Conservation (phyloP, 108 stramenopile genomes). For the Epithemia pelagica region DNA sequence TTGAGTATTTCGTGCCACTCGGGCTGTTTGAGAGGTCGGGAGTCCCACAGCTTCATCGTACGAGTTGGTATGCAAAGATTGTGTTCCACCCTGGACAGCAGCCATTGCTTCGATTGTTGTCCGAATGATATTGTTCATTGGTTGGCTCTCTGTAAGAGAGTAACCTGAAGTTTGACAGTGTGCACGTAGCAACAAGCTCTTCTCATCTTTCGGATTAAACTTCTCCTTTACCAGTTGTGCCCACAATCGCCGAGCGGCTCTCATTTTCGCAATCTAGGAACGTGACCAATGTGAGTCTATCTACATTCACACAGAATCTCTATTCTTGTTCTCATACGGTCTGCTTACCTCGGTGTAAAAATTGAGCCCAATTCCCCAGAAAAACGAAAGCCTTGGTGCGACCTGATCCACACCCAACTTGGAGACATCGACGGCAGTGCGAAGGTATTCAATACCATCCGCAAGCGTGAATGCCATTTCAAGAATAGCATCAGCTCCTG, state of each 20-base stretch:
- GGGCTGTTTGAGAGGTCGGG: constrained; percentile 92
- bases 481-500: constrained; percentile 92
- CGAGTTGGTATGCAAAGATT: constrained; percentile 97
- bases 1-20: constrained; percentile 97
- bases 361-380: constrained; percentile 97
- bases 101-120: constrained; percentile 98
- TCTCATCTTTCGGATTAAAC: constrained; percentile 86
- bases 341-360: constrained; percentile 86
- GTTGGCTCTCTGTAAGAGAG: constrained; percentile 94
- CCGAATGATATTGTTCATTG: constrained; percentile 96
- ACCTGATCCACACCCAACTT: constrained; percentile 91
- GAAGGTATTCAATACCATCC: constrained; percentile 90
- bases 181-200: constrained; percentile 87
- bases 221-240: constrained; percentile 82
- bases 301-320: neutral
- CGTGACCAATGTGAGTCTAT: too few relatives aligned
- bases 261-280: constrained; percentile 79
- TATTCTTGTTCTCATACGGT: neutral
- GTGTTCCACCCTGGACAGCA: constrained; percentile 96
- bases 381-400: constrained; percentile 93
- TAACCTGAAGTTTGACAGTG: constrained; percentile 97
- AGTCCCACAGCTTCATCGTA: constrained; percentile 98
- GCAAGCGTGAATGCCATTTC: constrained; percentile 98
- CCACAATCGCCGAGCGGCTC: constrained; percentile 91
- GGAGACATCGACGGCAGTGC: constrained; percentile 78